Evolutionary conservation across 192 early-diverging fungal genomes (phyloP), one percentile per base, ranked within the genome.

Genomic region (Diversispora epigaea): DNA sequence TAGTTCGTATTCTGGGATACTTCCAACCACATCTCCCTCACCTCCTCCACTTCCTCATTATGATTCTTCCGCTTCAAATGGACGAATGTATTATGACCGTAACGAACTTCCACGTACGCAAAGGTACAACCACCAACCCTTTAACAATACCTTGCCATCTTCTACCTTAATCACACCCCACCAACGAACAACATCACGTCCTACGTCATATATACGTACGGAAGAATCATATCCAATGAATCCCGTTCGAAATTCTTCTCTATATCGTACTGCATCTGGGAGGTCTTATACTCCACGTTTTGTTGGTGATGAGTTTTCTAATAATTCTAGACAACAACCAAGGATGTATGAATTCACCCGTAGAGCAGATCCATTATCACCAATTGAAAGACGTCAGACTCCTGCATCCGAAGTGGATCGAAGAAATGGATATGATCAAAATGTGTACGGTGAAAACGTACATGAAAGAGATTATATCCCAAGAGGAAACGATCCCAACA

Each of bases 1-100:
- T 17, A 9, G 44, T 56, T 73, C 71, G 6, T 73, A 57, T 74
- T 63, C 72, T 50, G 46, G 46, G 4, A 47, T 46, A 19, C n/a
- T 63, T 47, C 60, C 72, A 62, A 9, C 56, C 43, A 32, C 71
- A 46, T 69, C 67, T 21, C 15, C 66, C 15, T 63, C 72, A 63
- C 72, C 72, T 74, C 63, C 61, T 21, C 72, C 72, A 3, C 56
- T 58, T 19, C 60, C 71, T 21, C 62, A 64, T 64, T 64, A 64
- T 64, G 62, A 64, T 19, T 40, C 40, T 19, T 9, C 62, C 17
- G 15, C 40, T 19, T 9, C 62, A n/a, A 32, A 32, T 44, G 14
- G 39, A 17, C 62, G 62, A 44, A 15, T 17, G 14, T 64, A 43
- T 64, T 64, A 41, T 21, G 43, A 64, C 12, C 62, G 62, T 17